Evolutionary conservation across 495 filamentous ascomycete genomes (phyloP).

Genomic region (Penicillium steckii): DNA sequence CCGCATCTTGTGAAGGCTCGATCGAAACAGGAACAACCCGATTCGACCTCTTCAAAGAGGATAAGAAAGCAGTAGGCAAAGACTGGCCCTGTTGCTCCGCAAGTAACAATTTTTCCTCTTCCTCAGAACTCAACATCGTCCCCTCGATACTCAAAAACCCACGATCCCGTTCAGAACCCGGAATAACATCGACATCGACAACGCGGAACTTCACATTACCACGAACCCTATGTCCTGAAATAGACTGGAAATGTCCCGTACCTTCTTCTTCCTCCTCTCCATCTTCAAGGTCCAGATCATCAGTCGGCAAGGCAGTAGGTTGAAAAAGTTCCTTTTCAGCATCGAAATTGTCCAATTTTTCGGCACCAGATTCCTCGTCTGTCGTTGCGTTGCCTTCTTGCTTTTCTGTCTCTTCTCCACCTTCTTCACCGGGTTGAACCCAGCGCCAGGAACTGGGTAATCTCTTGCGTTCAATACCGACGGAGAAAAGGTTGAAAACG

Average conservation of each 20-base stretch:
- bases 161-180: slow-evolving; percentile 54
- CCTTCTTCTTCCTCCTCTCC: slow-evolving; percentile 36
- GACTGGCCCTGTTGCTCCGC: slow-evolving; percentile 37
- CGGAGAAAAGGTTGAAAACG: slow-evolving; percentile 74
- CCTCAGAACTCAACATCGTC: slow-evolving; percentile 56
- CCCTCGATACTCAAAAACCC: slow-evolving; percentile 70
- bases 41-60: slow-evolving; percentile 7
- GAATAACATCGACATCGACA: slow-evolving; percentile 59
- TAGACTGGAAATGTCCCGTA: slow-evolving; percentile 61
- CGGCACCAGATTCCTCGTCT: slow-evolving; percentile 31
- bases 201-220: slow-evolving; percentile 62
- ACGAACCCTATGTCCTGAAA: slow-evolving; percentile 58
- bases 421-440: slow-evolving; percentile 45
- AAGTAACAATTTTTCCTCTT: slow-evolving; percentile 39
- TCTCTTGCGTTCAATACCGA: slow-evolving; percentile 63
- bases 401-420: slow-evolving; percentile 13
- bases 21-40: slow-evolving; percentile 22
- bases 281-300: slow-evolving; percentile 29
- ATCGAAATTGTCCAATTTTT: slow-evolving; percentile 28
- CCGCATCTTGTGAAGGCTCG: slow-evolving; percentile 9
- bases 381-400: slow-evolving; percentile 19
- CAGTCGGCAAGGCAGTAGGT: slow-evolving; percentile 33
- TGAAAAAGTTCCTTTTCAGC: slow-evolving; percentile 45
- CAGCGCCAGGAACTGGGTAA: slow-evolving; percentile 69
- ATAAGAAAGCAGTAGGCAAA: slow-evolving; percentile 16